Evolutionary conservation across 202 grass and related monocot genomes (phyloP), one percentile per base, ranked within the genome.

Genomic region (Setaria viridis): DNA sequence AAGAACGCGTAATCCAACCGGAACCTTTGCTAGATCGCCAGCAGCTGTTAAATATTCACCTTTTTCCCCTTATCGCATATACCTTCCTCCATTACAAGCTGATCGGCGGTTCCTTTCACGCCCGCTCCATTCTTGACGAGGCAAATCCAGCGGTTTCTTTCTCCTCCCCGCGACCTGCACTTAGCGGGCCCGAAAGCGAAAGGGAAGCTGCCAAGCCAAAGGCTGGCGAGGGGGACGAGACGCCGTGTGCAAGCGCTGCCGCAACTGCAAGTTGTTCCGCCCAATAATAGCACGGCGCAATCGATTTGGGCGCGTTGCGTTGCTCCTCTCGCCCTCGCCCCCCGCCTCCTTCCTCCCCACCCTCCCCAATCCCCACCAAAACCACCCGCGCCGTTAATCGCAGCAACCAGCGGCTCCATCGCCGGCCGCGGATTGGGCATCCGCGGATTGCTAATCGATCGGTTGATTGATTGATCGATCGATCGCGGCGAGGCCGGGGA

Each of bases 211-310:
- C 47, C n/a, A 11, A 53, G n/a, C 58, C 58, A 60, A 60, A 60
- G 58, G 58, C 58, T 60, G n/a, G 21, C 58, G 0, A n/a, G n/a
- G 9, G 9, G 57, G 51, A 19, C 58, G 9, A 25, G 68, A 15
- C 14, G 8, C 51, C 76, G 59, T 63, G 59, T 30, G 60, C 30
- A 74, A 9, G 75, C 21, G 13, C 2, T 51, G 51, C 12, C 0
- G 59, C 85, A 59, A 62, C 70, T 72, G 75, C 75, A 78, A 66
- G 46, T 46, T 80, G 77, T 80, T 64, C 45, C 39, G 20, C 45
- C 47, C 81, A 79, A 88, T 88, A 88, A 88, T 80, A 84, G 8
- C 67, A 6, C 69, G 4, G 59, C 53, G 60, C 48, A 64, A 66
- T 65, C 48, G 33, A 53, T 2, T 69, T 55, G 8, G 78, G 64